Conservation (phyloP, 805 yeast genomes). For the Starmerella kuoi region DNA sequence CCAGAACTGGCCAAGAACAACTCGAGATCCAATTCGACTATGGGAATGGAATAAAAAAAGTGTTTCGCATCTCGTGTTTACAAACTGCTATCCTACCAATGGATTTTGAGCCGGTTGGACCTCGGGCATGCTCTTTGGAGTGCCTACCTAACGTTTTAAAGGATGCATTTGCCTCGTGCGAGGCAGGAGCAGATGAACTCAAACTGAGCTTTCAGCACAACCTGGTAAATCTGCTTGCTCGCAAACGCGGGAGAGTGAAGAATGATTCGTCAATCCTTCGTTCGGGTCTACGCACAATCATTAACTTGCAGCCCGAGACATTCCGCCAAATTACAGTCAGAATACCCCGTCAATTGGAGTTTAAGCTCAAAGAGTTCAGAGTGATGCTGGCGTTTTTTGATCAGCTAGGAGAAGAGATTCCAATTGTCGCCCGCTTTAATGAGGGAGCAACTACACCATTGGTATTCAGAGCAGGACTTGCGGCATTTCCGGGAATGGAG, state of each 20-base stretch:
- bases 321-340: conserved; percentile 16
- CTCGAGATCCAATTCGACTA: conserved; percentile 7
- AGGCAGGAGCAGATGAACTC: conserved; percentile 20
- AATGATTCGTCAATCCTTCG: conserved; percentile 1
- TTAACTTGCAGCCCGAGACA: conserved; percentile 15
- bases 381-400: conserved; percentile 14
- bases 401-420: conserved; percentile 11
- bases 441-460: conserved; percentile 10
- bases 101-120: conserved; percentile 4
- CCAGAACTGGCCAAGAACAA: conserved; percentile 14
- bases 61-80: conserved; percentile 10
- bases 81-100: conserved; percentile 6
- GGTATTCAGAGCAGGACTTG: conserved; percentile 3
- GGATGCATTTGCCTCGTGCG: conserved; percentile 18
- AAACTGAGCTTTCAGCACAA: conserved; percentile 13
- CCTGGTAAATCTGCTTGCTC: conserved; percentile 15
- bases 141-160: conserved; percentile 15
- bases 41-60: conserved; percentile 8
- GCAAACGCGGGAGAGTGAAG: conserved; percentile 5
- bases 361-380: conserved; percentile 20
- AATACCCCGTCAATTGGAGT: conserved; percentile 18
- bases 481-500: conserved; percentile 9
- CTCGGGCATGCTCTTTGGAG: conserved; percentile 7
- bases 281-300: conserved; percentile 17
- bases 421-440: conserved; percentile 11